A percentile compares a stretch with the other conserved stretches of the same genome.
These are phyloP conservation scores for Lizonia empirigonia DNA, from an alignment of 2,329 filamentous ascomycete genomes.

Conservation along the genomic window DNA sequence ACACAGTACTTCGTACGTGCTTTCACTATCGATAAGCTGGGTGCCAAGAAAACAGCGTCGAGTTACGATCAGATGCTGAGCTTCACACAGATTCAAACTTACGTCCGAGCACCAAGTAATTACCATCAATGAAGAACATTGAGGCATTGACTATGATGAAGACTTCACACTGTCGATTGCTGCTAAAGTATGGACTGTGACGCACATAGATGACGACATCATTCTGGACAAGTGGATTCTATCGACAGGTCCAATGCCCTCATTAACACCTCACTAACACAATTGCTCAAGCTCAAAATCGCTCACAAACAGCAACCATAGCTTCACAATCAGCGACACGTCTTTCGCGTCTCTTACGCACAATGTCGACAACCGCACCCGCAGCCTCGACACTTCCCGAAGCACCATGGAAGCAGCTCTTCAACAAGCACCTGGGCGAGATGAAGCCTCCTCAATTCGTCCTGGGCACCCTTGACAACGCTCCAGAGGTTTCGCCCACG, in stretches of 20 bases:
- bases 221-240: constrained; percentile 8
- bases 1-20: too few species aligned
- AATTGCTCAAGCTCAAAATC: background rate
- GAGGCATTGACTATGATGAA: background rate
- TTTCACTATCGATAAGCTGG: constrained; percentile 1
- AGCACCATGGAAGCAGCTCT: constrained; percentile 60
- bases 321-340: constrained; percentile 42
- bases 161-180: background rate
- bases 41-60: constrained; percentile 1
- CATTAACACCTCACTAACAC: background rate
- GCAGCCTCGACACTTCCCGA: constrained; percentile 44
- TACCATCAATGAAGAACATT: background rate
- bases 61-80: background rate
- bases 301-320: constrained; percentile 43
- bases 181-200: constrained; percentile 8
- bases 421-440: constrained; percentile 56
- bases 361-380: constrained; percentile 54
- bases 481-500: constrained; percentile 49
- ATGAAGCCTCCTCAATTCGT: constrained; percentile 59
- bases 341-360: constrained; percentile 50
- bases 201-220: constrained; percentile 18
- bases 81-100: background rate
- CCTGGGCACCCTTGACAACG: constrained; percentile 56
- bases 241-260: constrained; percentile 5
- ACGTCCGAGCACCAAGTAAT: background rate